Percentiles rank a stretch among this genome's conserved stretches.
phyloP scores from a whole-genome alignment of 2,329 filamentous ascomycete species.

The Colletotrichum chrysophilum region DNA sequence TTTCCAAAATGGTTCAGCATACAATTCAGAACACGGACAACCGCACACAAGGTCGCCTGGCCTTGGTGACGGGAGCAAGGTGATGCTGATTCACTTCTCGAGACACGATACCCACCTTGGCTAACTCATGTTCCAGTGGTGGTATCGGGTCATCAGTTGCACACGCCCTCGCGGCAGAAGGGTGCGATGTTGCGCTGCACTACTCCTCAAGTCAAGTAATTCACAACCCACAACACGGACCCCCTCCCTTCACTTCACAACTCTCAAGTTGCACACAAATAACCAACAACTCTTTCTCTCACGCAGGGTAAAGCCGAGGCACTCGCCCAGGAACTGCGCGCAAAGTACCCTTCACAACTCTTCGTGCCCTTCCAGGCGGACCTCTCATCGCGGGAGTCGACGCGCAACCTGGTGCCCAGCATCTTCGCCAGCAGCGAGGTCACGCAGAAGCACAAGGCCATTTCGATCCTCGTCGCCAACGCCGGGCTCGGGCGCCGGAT shows the following conservation, averaged over 20 bases:
- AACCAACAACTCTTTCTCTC: neutral
- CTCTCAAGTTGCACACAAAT: neutral
- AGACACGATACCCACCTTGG: neutral
- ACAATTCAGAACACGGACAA: conserved; percentile 29
- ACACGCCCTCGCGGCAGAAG: conserved; percentile 35
- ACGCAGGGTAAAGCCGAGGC: conserved; percentile 34
- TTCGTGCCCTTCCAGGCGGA: conserved; percentile 32
- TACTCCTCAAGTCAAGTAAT: conserved; percentile 36
- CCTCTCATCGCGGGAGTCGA: conserved; percentile 30
- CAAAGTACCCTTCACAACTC: conserved; percentile 29
- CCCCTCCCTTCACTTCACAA: neutral
- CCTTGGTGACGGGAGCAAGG: conserved; percentile 39
- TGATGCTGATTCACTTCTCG: neutral
- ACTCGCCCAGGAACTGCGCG: conserved; percentile 29
- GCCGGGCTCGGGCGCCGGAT: conserved; percentile 37
- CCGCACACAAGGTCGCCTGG: conserved; percentile 29
- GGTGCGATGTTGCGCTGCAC: conserved; percentile 39
- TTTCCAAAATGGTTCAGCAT: conserved; percentile 10
- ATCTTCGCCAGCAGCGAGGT: conserved; percentile 23
- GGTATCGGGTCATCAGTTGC: conserved; percentile 39
- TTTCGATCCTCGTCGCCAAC: conserved; percentile 37
- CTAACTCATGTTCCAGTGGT: conserved; percentile 27
- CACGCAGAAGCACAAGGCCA: conserved; percentile 27
- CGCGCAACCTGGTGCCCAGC: conserved; percentile 26
- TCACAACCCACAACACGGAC: neutral